phyloP scores from a whole-genome alignment of 148 eudicot genomes.

The Fallopia convolvulus region DNA sequence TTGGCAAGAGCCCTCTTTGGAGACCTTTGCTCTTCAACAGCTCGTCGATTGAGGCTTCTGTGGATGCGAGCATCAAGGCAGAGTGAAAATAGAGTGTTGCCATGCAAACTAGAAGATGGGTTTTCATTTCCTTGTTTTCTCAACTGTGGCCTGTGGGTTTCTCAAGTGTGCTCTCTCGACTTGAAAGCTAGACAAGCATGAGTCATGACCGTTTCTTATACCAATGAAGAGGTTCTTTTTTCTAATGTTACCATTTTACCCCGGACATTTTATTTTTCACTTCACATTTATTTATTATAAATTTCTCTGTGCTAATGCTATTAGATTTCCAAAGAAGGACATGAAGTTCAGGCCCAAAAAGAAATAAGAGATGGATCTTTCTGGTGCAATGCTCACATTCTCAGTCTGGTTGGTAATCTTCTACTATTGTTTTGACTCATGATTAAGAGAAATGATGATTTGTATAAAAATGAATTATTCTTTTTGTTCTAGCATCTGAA shows the following conservation, averaged over 20 bases:
- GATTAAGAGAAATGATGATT: neutral
- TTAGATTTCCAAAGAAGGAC: neutral
- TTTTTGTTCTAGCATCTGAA: too few species aligned
- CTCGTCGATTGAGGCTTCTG: constrained; percentile 34
- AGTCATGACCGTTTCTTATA: neutral
- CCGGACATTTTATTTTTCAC: neutral
- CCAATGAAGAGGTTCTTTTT: neutral
- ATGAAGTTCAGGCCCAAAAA: neutral
- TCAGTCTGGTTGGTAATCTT: neutral
- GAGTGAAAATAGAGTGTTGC: neutral
- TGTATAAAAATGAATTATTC: neutral
- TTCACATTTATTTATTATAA: too few species aligned
- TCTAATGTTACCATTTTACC: neutral
- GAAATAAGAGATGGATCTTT: neutral
- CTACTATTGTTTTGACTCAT: neutral
- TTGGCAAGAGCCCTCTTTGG: constrained; percentile 65
- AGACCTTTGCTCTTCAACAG: constrained; percentile 54
- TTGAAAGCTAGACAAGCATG: neutral
- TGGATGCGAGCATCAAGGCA: neutral
- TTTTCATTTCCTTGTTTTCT: neutral
- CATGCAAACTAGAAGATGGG: neutral
- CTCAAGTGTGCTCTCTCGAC: neutral
- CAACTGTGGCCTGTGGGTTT: neutral
- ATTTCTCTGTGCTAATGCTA: neutral
- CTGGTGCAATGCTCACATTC: neutral